These are phyloP conservation scores for Phialocephala sp. DNA, from an alignment of 2,329 filamentous ascomycete species.

Conservation along the genomic window DNA sequence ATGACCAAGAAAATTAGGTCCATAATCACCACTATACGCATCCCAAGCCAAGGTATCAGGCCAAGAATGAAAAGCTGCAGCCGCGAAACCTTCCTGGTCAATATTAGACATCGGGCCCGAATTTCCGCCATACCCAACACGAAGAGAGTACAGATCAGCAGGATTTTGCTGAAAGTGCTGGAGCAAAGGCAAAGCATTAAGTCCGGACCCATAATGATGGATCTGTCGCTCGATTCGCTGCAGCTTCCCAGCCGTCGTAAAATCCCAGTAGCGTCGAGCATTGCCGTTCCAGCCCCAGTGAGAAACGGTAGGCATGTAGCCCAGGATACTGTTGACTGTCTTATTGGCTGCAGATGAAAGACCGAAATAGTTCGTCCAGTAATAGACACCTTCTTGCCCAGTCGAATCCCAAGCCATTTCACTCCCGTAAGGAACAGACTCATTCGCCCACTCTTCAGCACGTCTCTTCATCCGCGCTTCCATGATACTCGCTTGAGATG, in stretches of 20 bases:
- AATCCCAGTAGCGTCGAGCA: constrained; percentile 65
- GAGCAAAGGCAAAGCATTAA: constrained; percentile 62
- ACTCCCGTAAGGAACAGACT: constrained; percentile 61
- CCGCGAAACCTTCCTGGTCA: constrained; percentile 58
- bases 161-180: constrained; percentile 55
- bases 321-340: constrained; percentile 60
- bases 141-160: constrained; percentile 55
- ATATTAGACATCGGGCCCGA: constrained; percentile 61
- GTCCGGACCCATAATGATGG: constrained; percentile 65
- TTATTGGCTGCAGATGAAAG: constrained; percentile 52
- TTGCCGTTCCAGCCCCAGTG: constrained; percentile 70
- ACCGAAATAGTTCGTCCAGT: constrained; percentile 61
- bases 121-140: constrained; percentile 60
- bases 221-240: constrained; percentile 54
- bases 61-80: constrained; percentile 62
- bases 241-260: constrained; percentile 49
- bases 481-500: constrained; percentile 47
- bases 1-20: constrained; percentile 58
- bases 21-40: constrained; percentile 62
- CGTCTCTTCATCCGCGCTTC: constrained; percentile 54
- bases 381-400: constrained; percentile 65
- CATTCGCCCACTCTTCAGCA: constrained; percentile 55
- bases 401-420: constrained; percentile 70
- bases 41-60: constrained; percentile 63
- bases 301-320: constrained; percentile 61